A percentile compares a stretch with the other conserved stretches of the same genome.
These are phyloP conservation scores for Dissophora ornata DNA, from an alignment of 192 early-diverging fungal genomes.

Conservation along the genomic window DNA sequence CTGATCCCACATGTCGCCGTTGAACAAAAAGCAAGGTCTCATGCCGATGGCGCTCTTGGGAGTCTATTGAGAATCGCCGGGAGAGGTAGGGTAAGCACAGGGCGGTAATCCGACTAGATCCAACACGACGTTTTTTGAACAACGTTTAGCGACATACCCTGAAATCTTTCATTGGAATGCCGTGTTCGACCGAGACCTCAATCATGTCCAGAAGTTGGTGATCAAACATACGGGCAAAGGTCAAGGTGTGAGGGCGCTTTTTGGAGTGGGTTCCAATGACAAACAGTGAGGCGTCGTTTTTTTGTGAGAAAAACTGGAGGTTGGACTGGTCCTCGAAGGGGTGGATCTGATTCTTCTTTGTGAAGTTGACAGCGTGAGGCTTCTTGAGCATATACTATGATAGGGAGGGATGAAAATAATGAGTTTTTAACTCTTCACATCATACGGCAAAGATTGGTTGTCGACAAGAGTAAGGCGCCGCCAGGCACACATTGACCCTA, in stretches of 20 bases:
- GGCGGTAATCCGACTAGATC: no score
- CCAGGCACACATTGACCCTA: no score
- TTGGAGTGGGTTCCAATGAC: conserved; percentile 93
- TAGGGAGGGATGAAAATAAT: background rate
- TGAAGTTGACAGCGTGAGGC: conserved; percentile 88
- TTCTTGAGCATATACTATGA: conserved; percentile 87
- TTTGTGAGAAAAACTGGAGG: conserved; percentile 94
- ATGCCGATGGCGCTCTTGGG: conserved; percentile 85
- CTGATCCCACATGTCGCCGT: conserved; percentile 87
- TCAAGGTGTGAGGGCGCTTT: conserved; percentile 95
- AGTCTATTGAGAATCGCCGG: conserved; percentile 49
- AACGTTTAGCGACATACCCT: conserved; percentile 65
- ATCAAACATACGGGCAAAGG: conserved; percentile 92
- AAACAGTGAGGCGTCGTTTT: conserved; percentile 94
- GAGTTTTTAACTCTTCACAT: no score
- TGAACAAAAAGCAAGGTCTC: conserved; percentile 90
- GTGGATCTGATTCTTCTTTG: conserved; percentile 94
- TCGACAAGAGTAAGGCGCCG: background rate
- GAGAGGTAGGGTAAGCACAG: no score
- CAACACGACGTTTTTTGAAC: no score
- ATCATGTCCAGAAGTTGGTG: conserved; percentile 95
- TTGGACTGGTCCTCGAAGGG: conserved; percentile 95
- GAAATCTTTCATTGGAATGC: conserved; percentile 76
- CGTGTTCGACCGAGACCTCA: conserved; percentile 87
- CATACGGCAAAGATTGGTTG: background rate